Conservation (phyloP, 2,329 filamentous ascomycete species). For the Chaetomiaceae sp. region DNA sequence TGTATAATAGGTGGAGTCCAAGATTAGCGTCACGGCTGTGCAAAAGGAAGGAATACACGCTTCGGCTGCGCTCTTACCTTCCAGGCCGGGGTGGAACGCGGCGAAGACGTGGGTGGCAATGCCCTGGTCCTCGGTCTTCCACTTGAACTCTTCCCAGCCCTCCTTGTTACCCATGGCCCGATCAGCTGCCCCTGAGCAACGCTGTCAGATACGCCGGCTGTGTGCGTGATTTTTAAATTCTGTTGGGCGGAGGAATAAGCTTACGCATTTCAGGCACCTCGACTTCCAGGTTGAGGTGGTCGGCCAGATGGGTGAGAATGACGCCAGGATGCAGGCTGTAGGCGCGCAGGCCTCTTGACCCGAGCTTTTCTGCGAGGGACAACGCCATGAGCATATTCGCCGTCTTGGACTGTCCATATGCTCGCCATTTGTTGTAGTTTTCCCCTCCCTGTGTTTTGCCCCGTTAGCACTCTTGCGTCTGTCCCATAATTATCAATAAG, state of each 20-base stretch:
- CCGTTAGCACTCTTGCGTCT: not conserved
- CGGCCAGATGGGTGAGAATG: constrained; percentile 16
- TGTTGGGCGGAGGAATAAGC: not conserved
- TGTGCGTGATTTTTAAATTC: not conserved
- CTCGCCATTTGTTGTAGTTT: constrained; percentile 23
- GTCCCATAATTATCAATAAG: not conserved
- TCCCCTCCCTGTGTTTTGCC: constrained; percentile 19
- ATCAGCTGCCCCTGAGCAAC: constrained; percentile 7
- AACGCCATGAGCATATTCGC: constrained; percentile 29
- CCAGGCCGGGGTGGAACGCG: constrained; percentile 21
- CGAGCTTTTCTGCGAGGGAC: constrained; percentile 22
- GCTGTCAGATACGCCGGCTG: not conserved
- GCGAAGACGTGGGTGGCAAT: constrained; percentile 24
- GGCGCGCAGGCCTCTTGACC: constrained; percentile 13
- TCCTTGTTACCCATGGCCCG: constrained; percentile 13
- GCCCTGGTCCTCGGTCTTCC: constrained; percentile 20
- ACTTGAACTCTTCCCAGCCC: constrained; percentile 10
- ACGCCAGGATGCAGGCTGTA: constrained; percentile 22
- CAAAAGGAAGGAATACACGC: not conserved
- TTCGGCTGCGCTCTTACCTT: constrained; percentile 3
- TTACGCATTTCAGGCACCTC: not conserved
- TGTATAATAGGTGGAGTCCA: not conserved
- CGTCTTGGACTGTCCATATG: constrained; percentile 31
- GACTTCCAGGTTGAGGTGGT: constrained; percentile 10
- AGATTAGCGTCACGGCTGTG: not conserved